Conservation (phyloP, 495 filamentous ascomycete species). For the Penicillium macrosclerotiorum region DNA sequence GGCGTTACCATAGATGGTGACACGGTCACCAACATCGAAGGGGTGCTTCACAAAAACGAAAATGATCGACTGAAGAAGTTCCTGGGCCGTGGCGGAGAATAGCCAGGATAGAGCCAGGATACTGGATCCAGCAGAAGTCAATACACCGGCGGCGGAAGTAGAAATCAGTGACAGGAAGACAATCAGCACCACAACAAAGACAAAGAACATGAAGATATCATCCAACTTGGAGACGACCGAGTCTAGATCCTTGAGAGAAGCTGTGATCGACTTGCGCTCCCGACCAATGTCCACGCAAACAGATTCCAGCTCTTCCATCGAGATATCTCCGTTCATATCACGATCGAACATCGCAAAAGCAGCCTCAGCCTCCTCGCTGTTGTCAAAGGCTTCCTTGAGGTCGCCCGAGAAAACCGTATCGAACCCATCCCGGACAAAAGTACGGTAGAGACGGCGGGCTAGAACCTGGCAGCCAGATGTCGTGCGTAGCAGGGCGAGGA, state of each 20-base stretch:
- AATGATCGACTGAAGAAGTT: conserved; percentile 86
- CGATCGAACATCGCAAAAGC: conserved; percentile 95
- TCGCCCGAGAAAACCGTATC: conserved; percentile 77
- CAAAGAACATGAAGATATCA: conserved; percentile 82
- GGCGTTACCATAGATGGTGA: conserved; percentile 88
- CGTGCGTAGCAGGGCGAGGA: conserved; percentile 68
- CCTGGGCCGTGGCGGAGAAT: conserved; percentile 87
- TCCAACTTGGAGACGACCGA: conserved; percentile 93
- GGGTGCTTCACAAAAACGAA: conserved; percentile 99
- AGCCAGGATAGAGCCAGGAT: conserved; percentile 90
- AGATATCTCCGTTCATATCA: conserved; percentile 95
- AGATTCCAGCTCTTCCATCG: conserved; percentile 90
- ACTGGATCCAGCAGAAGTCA: conserved; percentile 83
- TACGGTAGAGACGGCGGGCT: conserved; percentile 88
- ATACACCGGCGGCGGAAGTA: conserved; percentile 77
- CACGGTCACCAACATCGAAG: conserved; percentile 93
- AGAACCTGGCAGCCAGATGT: conserved; percentile 79
- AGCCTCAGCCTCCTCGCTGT: conserved; percentile 82
- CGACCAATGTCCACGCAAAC: conserved; percentile 93
- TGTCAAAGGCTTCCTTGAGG: conserved; percentile 76
- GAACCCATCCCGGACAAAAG: conserved; percentile 70
- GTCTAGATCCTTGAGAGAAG: conserved; percentile 90
- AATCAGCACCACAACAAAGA: conserved; percentile 71
- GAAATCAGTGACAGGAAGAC: conserved; percentile 90
- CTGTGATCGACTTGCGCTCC: conserved; percentile 92